phyloP scores from a whole-genome alignment of 495 filamentous ascomycete genomes.

The Neurospora sp. region DNA sequence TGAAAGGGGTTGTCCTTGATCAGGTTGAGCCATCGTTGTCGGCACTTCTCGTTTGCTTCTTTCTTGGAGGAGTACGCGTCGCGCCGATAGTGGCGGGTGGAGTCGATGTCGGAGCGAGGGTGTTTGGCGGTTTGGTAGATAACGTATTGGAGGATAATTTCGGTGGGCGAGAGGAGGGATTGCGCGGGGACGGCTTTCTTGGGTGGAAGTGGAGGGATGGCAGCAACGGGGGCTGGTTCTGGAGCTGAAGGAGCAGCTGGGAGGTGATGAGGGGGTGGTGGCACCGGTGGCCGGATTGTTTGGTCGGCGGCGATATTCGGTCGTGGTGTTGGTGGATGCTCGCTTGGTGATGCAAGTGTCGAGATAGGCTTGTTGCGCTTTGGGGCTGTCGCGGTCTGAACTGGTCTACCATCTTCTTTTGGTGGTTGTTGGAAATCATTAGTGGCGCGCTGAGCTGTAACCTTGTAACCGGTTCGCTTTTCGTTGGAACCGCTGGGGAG shows the following conservation, averaged over 20 bases:
- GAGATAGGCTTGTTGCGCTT: neutral
- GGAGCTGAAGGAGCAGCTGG: neutral
- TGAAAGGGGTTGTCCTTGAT: no score
- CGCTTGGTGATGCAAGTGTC: neutral
- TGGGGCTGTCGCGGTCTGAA: neutral
- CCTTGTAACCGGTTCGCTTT: no score
- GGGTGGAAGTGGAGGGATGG: neutral
- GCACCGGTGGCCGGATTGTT: neutral
- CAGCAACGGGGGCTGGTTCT: neutral
- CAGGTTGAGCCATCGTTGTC: neutral
- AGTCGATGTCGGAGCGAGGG: neutral
- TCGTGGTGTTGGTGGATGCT: neutral
- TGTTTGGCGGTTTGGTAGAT: conserved; percentile 1
- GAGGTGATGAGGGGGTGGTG: neutral
- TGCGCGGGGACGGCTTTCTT: neutral
- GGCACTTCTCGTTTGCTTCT: neutral
- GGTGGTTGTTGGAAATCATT: no score
- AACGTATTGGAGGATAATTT: neutral
- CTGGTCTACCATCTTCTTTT: neutral
- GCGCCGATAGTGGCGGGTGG: no score
- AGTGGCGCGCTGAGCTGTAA: no score
- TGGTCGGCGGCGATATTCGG: neutral
- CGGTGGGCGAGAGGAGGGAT: neutral
- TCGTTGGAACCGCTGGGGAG: no score
- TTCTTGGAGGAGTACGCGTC: neutral